phyloP scores from a whole-genome alignment of 495 filamentous ascomycete species.

The Podospora pseudopauciseta region DNA sequence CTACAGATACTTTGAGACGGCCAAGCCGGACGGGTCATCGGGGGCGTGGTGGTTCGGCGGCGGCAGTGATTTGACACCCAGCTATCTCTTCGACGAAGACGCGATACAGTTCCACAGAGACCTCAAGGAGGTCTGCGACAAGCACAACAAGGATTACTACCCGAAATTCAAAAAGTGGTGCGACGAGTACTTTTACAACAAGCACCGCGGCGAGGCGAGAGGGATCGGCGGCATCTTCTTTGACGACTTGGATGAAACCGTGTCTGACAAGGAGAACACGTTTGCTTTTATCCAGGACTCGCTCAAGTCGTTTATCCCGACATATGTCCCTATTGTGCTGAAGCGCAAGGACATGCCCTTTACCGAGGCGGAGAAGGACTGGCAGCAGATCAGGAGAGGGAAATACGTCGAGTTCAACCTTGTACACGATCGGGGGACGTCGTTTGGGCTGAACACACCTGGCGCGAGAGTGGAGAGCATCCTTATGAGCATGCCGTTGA shows the following conservation, averaged over 20 bases:
- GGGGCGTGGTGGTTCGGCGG: slow-evolving; percentile 98
- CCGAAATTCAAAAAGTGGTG: slow-evolving; percentile 97
- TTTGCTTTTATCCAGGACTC: slow-evolving; percentile 89
- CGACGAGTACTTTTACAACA: slow-evolving; percentile 93
- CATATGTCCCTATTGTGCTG: slow-evolving; percentile 84
- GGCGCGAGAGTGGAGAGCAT: slow-evolving; percentile 93
- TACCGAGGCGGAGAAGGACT: slow-evolving; percentile 79
- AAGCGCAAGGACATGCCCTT: slow-evolving; percentile 88
- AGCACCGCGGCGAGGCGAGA: slow-evolving; percentile 83
- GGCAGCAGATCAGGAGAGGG: slow-evolving; percentile 92
- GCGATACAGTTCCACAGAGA: slow-evolving; percentile 93
- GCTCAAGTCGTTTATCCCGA: slow-evolving; percentile 81
- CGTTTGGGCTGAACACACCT: slow-evolving; percentile 90
- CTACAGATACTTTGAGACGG: slow-evolving; percentile 98
- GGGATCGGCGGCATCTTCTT: slow-evolving; percentile 98
- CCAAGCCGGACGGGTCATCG: slow-evolving; percentile 64
- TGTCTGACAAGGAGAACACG: slow-evolving; percentile 76
- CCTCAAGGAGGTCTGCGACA: slow-evolving; percentile 90
- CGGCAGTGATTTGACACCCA: slow-evolving; percentile 88
- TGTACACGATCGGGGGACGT: slow-evolving; percentile 92
- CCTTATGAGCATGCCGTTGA: slow-evolving; percentile 91
- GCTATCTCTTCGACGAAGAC: slow-evolving; percentile 95
- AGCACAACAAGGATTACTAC: slow-evolving; percentile 89
- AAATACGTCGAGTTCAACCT: slow-evolving; percentile 98
- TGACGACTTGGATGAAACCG: slow-evolving; percentile 85